Evolutionary conservation across 495 filamentous ascomycete species (phyloP).

Genomic region (Podospora australis): DNA sequence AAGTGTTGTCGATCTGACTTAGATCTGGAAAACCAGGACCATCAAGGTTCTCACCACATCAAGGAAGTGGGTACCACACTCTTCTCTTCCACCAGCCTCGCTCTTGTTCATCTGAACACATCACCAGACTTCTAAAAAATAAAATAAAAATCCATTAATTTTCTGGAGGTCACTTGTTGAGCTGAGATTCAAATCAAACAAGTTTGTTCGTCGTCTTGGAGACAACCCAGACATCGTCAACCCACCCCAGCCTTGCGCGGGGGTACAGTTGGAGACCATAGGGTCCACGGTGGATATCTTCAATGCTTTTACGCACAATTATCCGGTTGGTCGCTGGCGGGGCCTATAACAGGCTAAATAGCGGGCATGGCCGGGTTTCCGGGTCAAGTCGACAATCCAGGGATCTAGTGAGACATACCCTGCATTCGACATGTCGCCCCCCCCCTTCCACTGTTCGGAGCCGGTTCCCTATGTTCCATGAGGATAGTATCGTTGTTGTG

Average conservation of each 20-base stretch:
- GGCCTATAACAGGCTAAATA: slow-evolving; percentile 27
- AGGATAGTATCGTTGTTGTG: slow-evolving; percentile 4
- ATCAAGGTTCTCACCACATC: slow-evolving; percentile 1
- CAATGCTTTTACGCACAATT: slow-evolving; percentile 13
- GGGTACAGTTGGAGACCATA: slow-evolving; percentile 5
- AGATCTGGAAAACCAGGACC: no score
- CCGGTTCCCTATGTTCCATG: slow-evolving; percentile 8
- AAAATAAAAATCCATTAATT: no score
- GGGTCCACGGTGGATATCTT: slow-evolving; percentile 15
- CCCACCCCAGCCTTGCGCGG: background rate
- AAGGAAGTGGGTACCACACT: background rate
- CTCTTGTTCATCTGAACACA: no score
- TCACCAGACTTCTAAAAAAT: no score
- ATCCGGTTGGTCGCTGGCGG: slow-evolving; percentile 21
- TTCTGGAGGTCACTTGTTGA: no score
- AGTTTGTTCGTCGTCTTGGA: no score
- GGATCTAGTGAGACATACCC: slow-evolving; percentile 2
- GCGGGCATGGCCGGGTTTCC: slow-evolving; percentile 25
- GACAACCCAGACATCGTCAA: no score
- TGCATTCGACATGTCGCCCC: background rate
- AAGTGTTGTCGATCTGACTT: no score
- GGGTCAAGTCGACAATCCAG: slow-evolving; percentile 22
- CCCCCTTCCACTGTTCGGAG: slow-evolving; percentile 2
- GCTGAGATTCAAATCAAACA: no score
- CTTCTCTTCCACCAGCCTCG: background rate